Evolutionary conservation across 495 filamentous ascomycete species (phyloP).

Genomic region (Polyplosphaeria fusca): DNA sequence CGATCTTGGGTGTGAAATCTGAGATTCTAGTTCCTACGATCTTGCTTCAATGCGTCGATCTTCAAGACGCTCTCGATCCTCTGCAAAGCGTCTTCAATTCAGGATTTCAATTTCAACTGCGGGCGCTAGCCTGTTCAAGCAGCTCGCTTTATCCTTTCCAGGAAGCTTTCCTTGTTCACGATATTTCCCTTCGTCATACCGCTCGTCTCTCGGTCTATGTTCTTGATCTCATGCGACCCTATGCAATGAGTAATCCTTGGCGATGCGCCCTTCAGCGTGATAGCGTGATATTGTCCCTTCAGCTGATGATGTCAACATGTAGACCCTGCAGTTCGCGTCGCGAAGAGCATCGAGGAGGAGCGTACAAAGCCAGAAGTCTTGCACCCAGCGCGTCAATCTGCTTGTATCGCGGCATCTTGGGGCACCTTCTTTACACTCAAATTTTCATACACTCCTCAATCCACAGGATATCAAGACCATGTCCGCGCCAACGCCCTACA

Average conservation of each 20-base stretch:
- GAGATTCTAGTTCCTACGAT: too few relatives aligned
- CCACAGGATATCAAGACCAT: not conserved
- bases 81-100: too few relatives aligned
- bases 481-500: slow-evolving; percentile 16
- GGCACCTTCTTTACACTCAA: not conserved
- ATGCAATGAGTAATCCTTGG: not conserved
- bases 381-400: not conserved
- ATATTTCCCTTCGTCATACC: not conserved
- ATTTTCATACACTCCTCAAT: not conserved
- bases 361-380: not conserved
- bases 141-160: too few relatives aligned
- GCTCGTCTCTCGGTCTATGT: too few relatives aligned
- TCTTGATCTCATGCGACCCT: not conserved
- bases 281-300: not conserved
- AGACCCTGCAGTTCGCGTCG: not conserved
- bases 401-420: not conserved
- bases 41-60: too few relatives aligned
- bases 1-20: too few relatives aligned
- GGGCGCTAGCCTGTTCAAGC: too few relatives aligned
- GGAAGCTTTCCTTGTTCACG: too few relatives aligned
- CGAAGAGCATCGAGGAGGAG: not conserved
- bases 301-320: not conserved
- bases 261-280: not conserved
- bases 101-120: too few relatives aligned
- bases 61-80: too few relatives aligned